Evolutionary conservation across 257 asterid genomes (phyloP), one percentile per base, ranked within the genome.

Genomic region (Gentiana dahurica): DNA sequence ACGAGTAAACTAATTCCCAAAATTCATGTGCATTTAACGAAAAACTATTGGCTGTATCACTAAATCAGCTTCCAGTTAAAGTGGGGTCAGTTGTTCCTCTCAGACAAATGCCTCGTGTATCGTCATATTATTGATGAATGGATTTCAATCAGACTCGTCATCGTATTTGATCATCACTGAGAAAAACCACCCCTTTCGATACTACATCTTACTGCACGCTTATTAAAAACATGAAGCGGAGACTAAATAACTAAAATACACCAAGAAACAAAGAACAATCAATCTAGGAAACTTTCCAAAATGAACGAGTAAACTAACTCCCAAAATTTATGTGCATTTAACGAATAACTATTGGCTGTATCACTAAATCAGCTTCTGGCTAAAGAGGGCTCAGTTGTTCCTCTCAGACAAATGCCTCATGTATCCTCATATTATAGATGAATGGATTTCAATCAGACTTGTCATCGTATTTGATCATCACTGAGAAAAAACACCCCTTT

Each of bases 391-490:
- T 41, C 9, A 41, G 46, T 41, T 41, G 47, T 36, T 51, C 64
- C 64, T 51, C 69, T 65, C 69, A 65, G 69, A 57, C 69, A 65
- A 65, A 62, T 62, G 60, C 67, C 67, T 62, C 60, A 13, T 44
- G 54, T 62, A 60, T 62, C 67, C 60, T 46, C 67, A 54, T 4
- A 1, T 8, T 43, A 11, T 45, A 39, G 34, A 8, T 44, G 67
- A 62, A 62, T 62, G 60, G 67, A 62, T 57, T 65, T 65, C 69
- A 65, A 49, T 56, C 63, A 47, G 63, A 57, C 64, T 65, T 54
- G 64, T 65, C 69, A 65, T 65, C 69, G 57, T 52, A 39, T 53
- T 64, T 57, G 59, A 49, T 35, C 69, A 57, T 65, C 69, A 57
- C 8, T 41, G 64, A 65, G 69, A 54, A 65, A 49, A 10, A 37